Base-by-base conservation (phyloP, 2,329 filamentous ascomycete species). In the Cryphonectria parasitica region DNA sequence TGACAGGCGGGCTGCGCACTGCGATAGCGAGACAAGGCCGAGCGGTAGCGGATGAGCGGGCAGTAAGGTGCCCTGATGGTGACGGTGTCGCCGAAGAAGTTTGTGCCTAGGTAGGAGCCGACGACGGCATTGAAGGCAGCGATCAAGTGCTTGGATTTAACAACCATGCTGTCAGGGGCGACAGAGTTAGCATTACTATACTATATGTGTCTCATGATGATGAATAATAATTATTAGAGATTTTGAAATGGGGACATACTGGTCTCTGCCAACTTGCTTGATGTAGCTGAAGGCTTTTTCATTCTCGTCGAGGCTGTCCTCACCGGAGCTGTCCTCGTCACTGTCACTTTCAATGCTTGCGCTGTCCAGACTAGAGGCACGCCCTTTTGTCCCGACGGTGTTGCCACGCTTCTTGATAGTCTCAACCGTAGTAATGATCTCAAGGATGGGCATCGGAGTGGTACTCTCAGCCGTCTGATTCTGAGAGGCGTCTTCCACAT, bases 71-170 rank as follows among this genome's bases (percentile, higher is more conserved):
- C 80, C 25, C 78, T 78, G 72, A 87, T 79, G 36, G 74, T 76
- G 68, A 84, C 77, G n/a, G 69, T 75, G 8, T 80, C 78, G 56
- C 75, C 80, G 0, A 78, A 75, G 64, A 84, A 79, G 58, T 77
- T 78, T 69, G 81, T 78, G 54, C 79, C 78, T 3, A 84, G 84
- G 72, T 86, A 86, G 73, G 86, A 87, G 34, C 77, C 78, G 8
- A 87, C 80, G 6, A 86, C 81, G 17, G 85, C 83, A 39, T 78
- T 79, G 5, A 88, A 78, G 0, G 84, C 84, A 63, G 84, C 82
- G 73, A 83, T 80, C 41, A 88, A 79, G 69, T 84, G 77, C 41
- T 76, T 71, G 1, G 84, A 86, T 72, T 83, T 78, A 61, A 86
- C 82, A 2, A 80, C 65, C 82, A 86, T 85, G 25, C 61, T 64